Evolutionary conservation across 1,284 basidiomycete species (phyloP), one percentile per base, ranked within the genome.

Genomic region (Apiotrichum veenhuisii): DNA sequence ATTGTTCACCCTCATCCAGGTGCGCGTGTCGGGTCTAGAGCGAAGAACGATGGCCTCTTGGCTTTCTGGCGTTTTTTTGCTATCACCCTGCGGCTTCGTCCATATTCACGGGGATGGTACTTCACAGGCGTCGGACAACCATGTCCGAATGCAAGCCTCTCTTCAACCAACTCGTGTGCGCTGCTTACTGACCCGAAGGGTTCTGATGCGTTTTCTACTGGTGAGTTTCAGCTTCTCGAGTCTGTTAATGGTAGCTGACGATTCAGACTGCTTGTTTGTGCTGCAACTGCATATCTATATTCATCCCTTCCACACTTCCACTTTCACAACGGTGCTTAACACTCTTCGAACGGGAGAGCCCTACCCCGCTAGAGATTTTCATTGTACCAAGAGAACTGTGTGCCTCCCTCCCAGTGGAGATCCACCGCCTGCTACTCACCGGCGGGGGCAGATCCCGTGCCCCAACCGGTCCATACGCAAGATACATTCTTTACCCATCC

Each of bases 51-150:
- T 38, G 52, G 55, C 54, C 48, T 56, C 26, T 33, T 25, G 48
- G 41, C 44, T 44, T 25, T 12, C 46, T 44, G 54, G 54, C 62
- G 62, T 56, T 63, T 26, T 50, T 63, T 63, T 63, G 62, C 62
- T 63, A 63, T 54, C 58, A 44, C 55, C 53, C 54, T 47, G 51
- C 53, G 58, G 58, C 53, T 44, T 23, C 22, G 34, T 23, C 56
- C 62, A 49, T 17, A n/a, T 42, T 49, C 25, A 63, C 62, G 50
- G 54, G 56, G 56, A 50, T 26, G 56, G 48, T 63, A 63, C 62
- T 63, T 63, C 62, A 63, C 62, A 63, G 62, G 58, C 62, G 62
- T 49, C 55, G 62, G 55, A 60, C 58, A 63, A 43, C 25, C 26
- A 33, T 50, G n/a, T 52, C 27, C 48, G 37, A n/a, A 58, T 58